These are phyloP conservation scores for Mitragyna speciosa DNA, from an alignment of 257 asterid species.

Conservation along the genomic window DNA sequence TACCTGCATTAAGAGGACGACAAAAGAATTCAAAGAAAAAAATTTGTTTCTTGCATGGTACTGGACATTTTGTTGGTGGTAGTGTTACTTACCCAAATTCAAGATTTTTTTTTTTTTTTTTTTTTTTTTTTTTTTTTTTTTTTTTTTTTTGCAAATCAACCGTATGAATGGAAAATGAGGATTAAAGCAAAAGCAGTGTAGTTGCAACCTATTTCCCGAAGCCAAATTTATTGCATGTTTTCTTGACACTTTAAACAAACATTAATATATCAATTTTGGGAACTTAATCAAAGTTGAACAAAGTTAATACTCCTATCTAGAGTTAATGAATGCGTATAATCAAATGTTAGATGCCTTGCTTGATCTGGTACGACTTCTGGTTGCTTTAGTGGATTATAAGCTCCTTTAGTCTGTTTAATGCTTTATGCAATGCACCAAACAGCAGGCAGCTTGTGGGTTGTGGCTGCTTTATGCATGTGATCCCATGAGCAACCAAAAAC, in stretches of 20 bases:
- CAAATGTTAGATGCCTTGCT: constrained; percentile 14
- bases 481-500: constrained; percentile 7
- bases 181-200: too few species aligned
- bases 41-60: not conserved
- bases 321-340: not conserved
- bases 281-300: not conserved
- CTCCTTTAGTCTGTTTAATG: not conserved
- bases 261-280: not conserved
- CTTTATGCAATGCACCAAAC: constrained; percentile 11
- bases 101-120: too few species aligned
- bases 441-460: not conserved
- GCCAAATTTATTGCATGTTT: not conserved
- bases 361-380: not conserved
- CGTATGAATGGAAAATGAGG: not conserved
- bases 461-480: constrained; percentile 24
- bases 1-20: too few species aligned
- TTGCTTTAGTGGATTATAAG: constrained; percentile 12
- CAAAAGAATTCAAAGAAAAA: not conserved
- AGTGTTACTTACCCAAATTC: not conserved
- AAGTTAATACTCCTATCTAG: not conserved
- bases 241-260: not conserved
- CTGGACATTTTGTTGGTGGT: not conserved
- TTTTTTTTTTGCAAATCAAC: not conserved
- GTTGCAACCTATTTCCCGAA: not conserved
- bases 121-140: too few species aligned